These are phyloP conservation scores for Heimioporus punctisporus DNA, from an alignment of 1,284 basidiomycete species.

Conservation along the genomic window DNA sequence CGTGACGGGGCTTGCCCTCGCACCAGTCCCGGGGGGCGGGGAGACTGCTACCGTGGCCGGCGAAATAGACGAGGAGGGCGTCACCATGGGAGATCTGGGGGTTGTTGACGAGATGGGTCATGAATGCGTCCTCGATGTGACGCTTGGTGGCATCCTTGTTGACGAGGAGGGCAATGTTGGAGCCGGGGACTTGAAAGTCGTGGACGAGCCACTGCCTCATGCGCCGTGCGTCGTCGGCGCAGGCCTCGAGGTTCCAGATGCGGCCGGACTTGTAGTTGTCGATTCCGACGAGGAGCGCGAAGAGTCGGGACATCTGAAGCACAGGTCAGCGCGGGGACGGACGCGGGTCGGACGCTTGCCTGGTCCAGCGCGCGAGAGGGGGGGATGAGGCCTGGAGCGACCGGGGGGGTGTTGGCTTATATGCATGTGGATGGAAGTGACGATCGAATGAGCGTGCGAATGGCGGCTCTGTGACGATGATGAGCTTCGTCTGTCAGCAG, in stretches of 20 bases:
- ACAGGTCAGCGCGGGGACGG: no score
- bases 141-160: slow-evolving; percentile 61
- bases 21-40: slow-evolving; percentile 60
- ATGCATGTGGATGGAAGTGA: background rate
- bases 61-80: slow-evolving; percentile 67
- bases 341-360: no score
- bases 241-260: slow-evolving; percentile 66
- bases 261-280: slow-evolving; percentile 64
- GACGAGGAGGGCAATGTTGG: slow-evolving; percentile 56
- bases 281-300: slow-evolving; percentile 65
- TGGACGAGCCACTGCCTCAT: slow-evolving; percentile 56
- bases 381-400: no score
- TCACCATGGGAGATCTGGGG: slow-evolving; percentile 57
- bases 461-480: slow-evolving; percentile 23
- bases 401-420: background rate
- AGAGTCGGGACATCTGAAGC: slow-evolving; percentile 54
- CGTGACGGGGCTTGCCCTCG: slow-evolving; percentile 41
- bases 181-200: slow-evolving; percentile 56
- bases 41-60: slow-evolving; percentile 64
- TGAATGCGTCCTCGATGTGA: slow-evolving; percentile 58
- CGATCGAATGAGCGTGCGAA: slow-evolving; percentile 9
- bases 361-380: no score
- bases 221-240: slow-evolving; percentile 58
- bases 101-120: slow-evolving; percentile 61
- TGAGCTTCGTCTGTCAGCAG: slow-evolving; percentile 79